A percentile compares a stretch with the other conserved stretches of the same genome.
Conservation (phyloP, 495 filamentous ascomycete species). For the Lepraria neglecta region DNA sequence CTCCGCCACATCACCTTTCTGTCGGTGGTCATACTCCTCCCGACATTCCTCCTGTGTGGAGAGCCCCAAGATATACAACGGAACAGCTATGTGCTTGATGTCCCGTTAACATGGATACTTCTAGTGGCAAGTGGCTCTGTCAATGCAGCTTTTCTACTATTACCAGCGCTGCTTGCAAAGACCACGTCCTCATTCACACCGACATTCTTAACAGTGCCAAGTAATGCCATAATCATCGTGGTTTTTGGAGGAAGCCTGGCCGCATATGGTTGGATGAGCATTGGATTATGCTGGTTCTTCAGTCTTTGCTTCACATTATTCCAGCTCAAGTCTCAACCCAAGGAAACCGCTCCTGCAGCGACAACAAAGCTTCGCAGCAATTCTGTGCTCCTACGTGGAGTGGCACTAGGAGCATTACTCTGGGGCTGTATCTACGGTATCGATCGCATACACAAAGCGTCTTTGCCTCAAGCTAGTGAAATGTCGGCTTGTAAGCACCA, state of each 20-base stretch:
- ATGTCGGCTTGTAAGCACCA: neutral
- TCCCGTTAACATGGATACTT: neutral
- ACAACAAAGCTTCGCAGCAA: conserved; percentile 6
- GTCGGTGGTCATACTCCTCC: conserved; percentile 3
- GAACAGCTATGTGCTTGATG: conserved; percentile 21
- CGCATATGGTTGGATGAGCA: conserved; percentile 9
- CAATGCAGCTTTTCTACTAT: neutral
- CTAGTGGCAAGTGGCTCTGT: conserved; percentile 7
- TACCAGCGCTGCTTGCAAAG: conserved; percentile 4
- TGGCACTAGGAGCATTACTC: neutral
- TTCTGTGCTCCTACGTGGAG: conserved; percentile 1
- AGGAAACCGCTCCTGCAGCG: neutral
- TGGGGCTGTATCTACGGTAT: conserved; percentile 16
- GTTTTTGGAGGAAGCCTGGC: conserved; percentile 8
- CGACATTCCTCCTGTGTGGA: conserved; percentile 10
- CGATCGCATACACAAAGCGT: neutral
- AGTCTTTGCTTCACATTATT: neutral
- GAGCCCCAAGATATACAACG: conserved; percentile 9
- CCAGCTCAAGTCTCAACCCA: neutral
- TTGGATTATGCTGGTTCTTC: conserved; percentile 15
- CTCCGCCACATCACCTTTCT: conserved; percentile 15
- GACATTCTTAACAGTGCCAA: conserved; percentile 4
- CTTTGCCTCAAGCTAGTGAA: neutral
- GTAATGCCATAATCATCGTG: conserved; percentile 5
- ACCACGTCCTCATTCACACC: neutral